These are phyloP conservation scores for Rhizophagus sp. DNA, from an alignment of 192 early-diverging fungal genomes.

Conservation along the genomic window DNA sequence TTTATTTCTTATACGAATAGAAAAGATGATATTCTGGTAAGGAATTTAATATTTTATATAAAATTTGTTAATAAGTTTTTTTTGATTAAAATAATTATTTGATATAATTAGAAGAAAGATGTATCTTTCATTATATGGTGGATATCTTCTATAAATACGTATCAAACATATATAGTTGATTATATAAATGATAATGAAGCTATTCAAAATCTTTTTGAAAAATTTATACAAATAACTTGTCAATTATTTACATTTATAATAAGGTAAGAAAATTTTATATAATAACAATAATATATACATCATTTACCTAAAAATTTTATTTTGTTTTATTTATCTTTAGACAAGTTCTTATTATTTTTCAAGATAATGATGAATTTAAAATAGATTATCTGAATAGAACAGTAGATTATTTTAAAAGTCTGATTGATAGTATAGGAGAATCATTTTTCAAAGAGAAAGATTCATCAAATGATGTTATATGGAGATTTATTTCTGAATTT, in stretches of 20 bases:
- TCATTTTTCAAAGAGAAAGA: background rate
- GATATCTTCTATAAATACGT: background rate
- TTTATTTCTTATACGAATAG: background rate
- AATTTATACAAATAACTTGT: background rate
- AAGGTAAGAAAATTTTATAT: background rate
- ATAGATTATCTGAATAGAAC: background rate
- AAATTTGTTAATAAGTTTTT: background rate
- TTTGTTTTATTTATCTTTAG: background rate
- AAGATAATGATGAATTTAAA: background rate
- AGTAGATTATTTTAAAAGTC: constrained; percentile 2
- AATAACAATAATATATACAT: no score
- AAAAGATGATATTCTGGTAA: constrained; percentile 14
- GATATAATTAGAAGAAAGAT: background rate
- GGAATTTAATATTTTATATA: background rate
- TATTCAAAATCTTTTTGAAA: background rate
- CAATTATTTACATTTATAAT: background rate
- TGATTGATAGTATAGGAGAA: background rate
- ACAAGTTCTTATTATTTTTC: background rate
- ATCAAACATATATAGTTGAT: background rate
- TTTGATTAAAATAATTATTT: no score
- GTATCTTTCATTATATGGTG: constrained; percentile 9
- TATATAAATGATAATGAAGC: background rate
- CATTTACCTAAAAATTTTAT: no score
- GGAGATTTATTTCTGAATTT: constrained; percentile 12
- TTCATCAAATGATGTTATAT: background rate